These are phyloP conservation scores for Hirschioporus abietinus DNA, from an alignment of 768 basidiomycete genomes.

Conservation along the genomic window DNA sequence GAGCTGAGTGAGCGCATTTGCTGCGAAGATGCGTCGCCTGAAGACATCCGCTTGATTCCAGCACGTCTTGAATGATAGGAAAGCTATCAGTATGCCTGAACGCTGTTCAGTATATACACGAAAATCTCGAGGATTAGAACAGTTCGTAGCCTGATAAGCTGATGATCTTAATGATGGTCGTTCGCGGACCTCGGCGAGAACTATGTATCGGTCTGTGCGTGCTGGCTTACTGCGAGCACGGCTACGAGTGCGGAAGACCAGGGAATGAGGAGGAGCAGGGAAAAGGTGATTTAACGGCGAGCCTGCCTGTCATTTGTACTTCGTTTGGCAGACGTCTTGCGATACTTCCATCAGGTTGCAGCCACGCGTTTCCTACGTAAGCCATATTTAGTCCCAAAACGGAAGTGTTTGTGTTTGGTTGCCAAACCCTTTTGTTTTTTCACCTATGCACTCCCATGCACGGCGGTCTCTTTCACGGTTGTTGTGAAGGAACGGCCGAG, in stretches of 20 bases:
- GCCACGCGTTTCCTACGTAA: not conserved
- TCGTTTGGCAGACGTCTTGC: not conserved
- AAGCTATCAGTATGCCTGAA: not conserved
- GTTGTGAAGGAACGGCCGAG: too few relatives aligned
- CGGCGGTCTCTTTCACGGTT: not conserved
- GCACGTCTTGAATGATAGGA: not conserved
- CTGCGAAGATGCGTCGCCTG: not conserved
- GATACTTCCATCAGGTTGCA: not conserved
- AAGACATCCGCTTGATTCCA: not conserved
- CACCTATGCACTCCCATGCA: not conserved
- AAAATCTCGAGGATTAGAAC: not conserved
- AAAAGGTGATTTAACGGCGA: not conserved
- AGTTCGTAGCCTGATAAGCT: not conserved
- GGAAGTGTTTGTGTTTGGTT: slow-evolving; percentile 1
- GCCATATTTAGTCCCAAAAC: not conserved
- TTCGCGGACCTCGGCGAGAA: not conserved
- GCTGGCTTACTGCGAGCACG: not conserved
- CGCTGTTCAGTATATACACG: not conserved
- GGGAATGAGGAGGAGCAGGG: not conserved
- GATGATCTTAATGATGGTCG: not conserved
- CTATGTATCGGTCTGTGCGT: not conserved
- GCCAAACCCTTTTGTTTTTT: not conserved
- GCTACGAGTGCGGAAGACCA: not conserved
- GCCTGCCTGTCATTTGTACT: not conserved
- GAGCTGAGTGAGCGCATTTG: not conserved